Evolutionary conservation across 306 rosid genomes (phyloP), one percentile per base, ranked within the genome.

Genomic region (Lotus japonicus): DNA sequence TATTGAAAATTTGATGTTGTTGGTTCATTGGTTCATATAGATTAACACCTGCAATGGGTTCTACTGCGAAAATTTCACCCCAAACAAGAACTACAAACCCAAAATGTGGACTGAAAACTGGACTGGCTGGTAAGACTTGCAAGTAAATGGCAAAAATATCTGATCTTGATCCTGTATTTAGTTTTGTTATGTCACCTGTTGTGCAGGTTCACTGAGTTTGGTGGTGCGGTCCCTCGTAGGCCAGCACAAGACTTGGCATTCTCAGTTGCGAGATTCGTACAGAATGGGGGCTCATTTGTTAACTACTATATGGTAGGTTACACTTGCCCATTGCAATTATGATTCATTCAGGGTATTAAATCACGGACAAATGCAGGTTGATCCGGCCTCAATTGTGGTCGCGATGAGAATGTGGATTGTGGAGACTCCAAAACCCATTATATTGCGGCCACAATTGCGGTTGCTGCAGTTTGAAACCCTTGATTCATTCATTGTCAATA

Each of bases 81-180:
- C 99, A 31, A 90, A 91, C 85, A 63, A 80, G 74, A 33, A 56
- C 9, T 77, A 84, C 61, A 95, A 87, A 68, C 99, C 99, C 64
- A 95, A 91, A 77, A 84, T 95, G 89, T 95, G 96, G 96, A 95
- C 99, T 6, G 99, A 95, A 75, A 84, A 80, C 45, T 95, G 99
- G 99, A 86, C 89, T 78, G 87, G 97, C 46, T 95, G 99, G 99
- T 94, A 76, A 73, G 83, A 45, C 54, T 50, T n/a, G 39, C 69
- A 60, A 51, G 66, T 51, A 64, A 53, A 44, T 67, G 36, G 16
- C 26, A 14, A 28, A 48, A 64, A 3, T 70, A 8, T 2, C 12
- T 28, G 21, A 26, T 39, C 60, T 58, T 45, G 51, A 60, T 38
- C 36, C 9, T 54, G 5, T 31, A 1, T 28, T 58, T 17, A 42